Evolutionary conservation across 805 yeast genomes (phyloP).

Genomic region (Candida namnaoensis): DNA sequence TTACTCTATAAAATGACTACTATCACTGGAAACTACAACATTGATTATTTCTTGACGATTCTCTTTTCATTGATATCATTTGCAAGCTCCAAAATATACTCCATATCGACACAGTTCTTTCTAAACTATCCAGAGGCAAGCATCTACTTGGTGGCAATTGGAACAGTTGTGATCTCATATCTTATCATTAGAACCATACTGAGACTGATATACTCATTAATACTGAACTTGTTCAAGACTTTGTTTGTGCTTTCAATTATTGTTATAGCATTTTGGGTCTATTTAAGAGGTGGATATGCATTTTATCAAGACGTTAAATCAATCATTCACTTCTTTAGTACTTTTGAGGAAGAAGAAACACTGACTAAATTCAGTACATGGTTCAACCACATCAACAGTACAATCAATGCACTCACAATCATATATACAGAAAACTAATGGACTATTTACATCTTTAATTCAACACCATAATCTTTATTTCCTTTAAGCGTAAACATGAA

Average conservation of each 20-base stretch:
- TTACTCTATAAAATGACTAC: conserved; percentile 1
- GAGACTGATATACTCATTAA: conserved; percentile 8
- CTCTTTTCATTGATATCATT: conserved; percentile 1
- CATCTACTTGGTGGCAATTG: conserved; percentile 8
- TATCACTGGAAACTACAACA: conserved; percentile 12
- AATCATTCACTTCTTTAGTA: conserved; percentile 12
- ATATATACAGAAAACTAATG: no score
- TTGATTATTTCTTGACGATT: conserved; percentile 6
- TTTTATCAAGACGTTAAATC: conserved; percentile 47
- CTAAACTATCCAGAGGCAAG: conserved; percentile 22
- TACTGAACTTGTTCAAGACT: conserved; percentile 17
- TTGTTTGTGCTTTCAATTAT: conserved; percentile 10
- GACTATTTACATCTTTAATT: no score
- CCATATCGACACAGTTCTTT: conserved; percentile 14
- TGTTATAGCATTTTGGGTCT: conserved; percentile 16
- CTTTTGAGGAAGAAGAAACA: not conserved
- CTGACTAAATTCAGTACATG: not conserved
- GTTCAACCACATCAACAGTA: no score
- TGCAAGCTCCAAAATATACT: conserved; percentile 2
- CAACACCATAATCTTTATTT: no score
- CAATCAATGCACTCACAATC: no score
- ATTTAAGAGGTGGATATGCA: conserved; percentile 31
- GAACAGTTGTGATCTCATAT: conserved; percentile 16
- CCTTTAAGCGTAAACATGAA: no score
- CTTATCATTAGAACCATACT: conserved; percentile 21